phyloP scores from a whole-genome alignment of 805 yeast species.

The Kodamaea lidongshanica region DNA sequence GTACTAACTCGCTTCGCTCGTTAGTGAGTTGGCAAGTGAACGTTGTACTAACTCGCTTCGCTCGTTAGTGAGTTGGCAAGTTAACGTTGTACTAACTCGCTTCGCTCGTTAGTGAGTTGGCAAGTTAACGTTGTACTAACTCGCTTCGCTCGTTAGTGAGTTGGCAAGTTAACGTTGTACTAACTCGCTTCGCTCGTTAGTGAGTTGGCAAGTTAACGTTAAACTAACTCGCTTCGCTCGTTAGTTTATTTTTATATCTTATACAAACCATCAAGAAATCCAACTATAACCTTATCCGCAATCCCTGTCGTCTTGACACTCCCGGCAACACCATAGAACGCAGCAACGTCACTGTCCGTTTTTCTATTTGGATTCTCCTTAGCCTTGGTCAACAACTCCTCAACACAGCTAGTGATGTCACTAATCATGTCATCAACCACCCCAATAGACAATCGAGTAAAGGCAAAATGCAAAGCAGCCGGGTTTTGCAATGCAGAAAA shows the following conservation, averaged over 20 bases:
- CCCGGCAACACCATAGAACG: slow-evolving; percentile 93
- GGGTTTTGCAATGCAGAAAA: slow-evolving; percentile 82
- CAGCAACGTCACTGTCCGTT: slow-evolving; percentile 62
- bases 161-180: too few species aligned
- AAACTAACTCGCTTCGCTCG: too few species aligned
- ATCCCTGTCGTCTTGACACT: slow-evolving; percentile 78
- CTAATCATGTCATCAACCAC: slow-evolving; percentile 54
- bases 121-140: too few species aligned
- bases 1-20: too few species aligned
- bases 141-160: too few species aligned
- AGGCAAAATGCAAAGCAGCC: slow-evolving; percentile 84
- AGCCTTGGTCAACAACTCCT: slow-evolving; percentile 28
- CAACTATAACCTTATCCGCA: slow-evolving; percentile 72
- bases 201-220: too few species aligned
- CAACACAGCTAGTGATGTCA: slow-evolving; percentile 44
- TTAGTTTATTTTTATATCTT: slow-evolving; percentile 42
- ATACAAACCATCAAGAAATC: slow-evolving; percentile 76
- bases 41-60: too few species aligned
- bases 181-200: too few species aligned
- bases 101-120: too few species aligned
- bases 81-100: too few species aligned
- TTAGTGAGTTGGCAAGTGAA: too few species aligned
- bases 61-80: too few species aligned
- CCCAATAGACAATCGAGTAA: slow-evolving; percentile 63
- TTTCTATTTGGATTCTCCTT: slow-evolving; percentile 26